Conservation (phyloP, 2,329 filamentous ascomycete species). For the Colletotrichum incanum region DNA sequence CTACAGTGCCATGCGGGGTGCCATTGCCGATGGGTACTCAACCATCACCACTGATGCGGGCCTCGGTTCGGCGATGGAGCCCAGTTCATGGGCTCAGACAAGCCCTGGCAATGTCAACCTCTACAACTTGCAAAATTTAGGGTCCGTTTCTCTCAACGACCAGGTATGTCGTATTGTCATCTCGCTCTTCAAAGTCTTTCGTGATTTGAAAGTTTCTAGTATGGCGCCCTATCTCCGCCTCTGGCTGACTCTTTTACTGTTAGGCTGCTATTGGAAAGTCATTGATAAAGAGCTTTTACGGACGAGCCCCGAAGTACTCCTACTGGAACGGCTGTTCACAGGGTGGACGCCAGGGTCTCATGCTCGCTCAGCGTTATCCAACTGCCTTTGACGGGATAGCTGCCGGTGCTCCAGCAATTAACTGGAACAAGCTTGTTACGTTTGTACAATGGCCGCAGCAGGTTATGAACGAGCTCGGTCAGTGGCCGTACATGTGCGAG, state of each 20-base stretch:
- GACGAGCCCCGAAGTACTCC: conserved; percentile 50
- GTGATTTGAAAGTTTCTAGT: neutral
- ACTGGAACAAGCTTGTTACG: neutral
- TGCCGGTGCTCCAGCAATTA: conserved; percentile 22
- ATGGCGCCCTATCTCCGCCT: too few species aligned
- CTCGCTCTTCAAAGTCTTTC: neutral
- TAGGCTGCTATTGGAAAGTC: neutral
- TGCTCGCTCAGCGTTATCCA: conserved; percentile 62
- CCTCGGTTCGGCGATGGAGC: neutral
- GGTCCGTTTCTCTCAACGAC: conserved; percentile 47
- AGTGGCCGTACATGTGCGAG: conserved; percentile 21
- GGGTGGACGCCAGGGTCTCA: conserved; percentile 66
- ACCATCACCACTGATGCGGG: conserved; percentile 47
- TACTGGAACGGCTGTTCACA: conserved; percentile 68
- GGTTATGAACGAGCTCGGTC: conserved; percentile 47
- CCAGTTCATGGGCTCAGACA: conserved; percentile 43
- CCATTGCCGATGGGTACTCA: conserved; percentile 45
- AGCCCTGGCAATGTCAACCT: conserved; percentile 40
- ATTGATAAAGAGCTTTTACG: neutral
- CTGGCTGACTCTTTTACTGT: neutral
- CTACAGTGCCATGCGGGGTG: conserved; percentile 45
- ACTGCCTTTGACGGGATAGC: conserved; percentile 64
- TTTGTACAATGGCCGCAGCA: conserved; percentile 7
- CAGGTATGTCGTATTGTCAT: conserved; percentile 58
- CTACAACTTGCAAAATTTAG: conserved; percentile 53